Conservation (phyloP, 164 flowering plant genomes). For the Nelumbo lutea region DNA sequence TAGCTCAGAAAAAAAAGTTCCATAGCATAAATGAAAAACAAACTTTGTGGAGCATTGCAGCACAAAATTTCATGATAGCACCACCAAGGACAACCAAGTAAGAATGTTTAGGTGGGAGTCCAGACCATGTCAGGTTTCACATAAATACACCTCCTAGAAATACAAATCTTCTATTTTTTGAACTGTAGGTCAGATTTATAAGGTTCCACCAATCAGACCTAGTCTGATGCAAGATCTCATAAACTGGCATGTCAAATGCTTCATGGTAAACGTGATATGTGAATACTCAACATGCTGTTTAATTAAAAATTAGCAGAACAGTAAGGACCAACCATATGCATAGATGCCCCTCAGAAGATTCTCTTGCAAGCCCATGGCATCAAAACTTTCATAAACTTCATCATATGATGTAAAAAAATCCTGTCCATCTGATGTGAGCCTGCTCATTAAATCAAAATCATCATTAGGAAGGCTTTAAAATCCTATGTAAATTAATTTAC, state of each 20-base stretch:
- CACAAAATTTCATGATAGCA: too few relatives aligned
- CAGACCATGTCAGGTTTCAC: background rate
- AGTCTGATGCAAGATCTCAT: too few relatives aligned
- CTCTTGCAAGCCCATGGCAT: conserved; percentile 58
- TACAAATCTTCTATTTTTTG: too few relatives aligned
- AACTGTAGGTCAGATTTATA: too few relatives aligned
- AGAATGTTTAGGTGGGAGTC: too few relatives aligned
- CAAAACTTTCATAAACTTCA: conserved; percentile 56
- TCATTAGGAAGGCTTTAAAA: background rate
- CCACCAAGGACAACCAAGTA: too few relatives aligned
- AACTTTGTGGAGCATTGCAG: too few relatives aligned
- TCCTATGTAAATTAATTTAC: background rate
- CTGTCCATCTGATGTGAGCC: conserved; percentile 41
- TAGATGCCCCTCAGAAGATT: conserved; percentile 74
- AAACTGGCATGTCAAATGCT: too few relatives aligned
- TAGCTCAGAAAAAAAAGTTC: background rate
- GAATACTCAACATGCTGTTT: too few relatives aligned
- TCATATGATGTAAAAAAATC: conserved; percentile 58
- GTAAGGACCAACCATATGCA: conserved; percentile 49
- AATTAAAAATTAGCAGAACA: too few relatives aligned
- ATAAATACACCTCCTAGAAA: background rate
- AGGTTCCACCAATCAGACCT: too few relatives aligned
- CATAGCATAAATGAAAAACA: background rate
- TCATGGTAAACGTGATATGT: too few relatives aligned
- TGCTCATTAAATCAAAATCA: conserved; percentile 6